A percentile compares a stretch with the other conserved stretches of the same genome.
These are phyloP conservation scores for Myxozyma kluyveri DNA, from an alignment of 805 yeast species.

Conservation along the genomic window DNA sequence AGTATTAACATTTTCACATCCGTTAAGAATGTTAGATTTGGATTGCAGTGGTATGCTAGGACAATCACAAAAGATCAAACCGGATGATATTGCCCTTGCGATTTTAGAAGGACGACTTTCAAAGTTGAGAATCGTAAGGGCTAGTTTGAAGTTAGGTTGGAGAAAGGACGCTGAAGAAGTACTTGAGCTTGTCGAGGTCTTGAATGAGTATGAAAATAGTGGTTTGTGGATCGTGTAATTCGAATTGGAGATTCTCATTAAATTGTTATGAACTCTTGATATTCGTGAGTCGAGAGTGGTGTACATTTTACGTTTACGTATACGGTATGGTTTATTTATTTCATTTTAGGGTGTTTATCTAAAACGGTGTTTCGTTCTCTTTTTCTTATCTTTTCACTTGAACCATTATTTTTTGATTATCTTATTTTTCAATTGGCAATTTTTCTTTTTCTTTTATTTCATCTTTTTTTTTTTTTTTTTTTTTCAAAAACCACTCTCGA, in stretches of 20 bases:
- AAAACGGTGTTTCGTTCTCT: background rate
- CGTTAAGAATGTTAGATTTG: constrained; percentile 61
- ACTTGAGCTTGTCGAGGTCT: constrained; percentile 58
- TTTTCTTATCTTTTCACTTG: background rate
- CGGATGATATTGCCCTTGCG: constrained; percentile 85
- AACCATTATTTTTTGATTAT: background rate
- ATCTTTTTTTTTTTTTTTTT: background rate
- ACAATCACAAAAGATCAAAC: constrained; percentile 75
- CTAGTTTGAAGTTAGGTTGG: constrained; percentile 86
- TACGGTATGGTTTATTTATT: background rate
- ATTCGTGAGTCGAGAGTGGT: no score
- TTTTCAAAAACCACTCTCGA: background rate
- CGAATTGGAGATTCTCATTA: background rate
- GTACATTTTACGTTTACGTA: no score
- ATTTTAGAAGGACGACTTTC: constrained; percentile 76
- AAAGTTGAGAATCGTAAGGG: constrained; percentile 55
- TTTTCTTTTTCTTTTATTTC: background rate
- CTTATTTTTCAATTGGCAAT: background rate
- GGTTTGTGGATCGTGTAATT: constrained; percentile 49
- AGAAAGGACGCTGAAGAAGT: constrained; percentile 53
- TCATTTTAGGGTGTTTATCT: background rate
- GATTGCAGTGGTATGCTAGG: constrained; percentile 85
- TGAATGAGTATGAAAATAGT: constrained; percentile 79
- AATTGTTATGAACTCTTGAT: no score
- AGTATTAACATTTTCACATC: constrained; percentile 43